phyloP scores from a whole-genome alignment of 2,329 filamentous ascomycete genomes.

The Diaporthe citrichinensis region DNA sequence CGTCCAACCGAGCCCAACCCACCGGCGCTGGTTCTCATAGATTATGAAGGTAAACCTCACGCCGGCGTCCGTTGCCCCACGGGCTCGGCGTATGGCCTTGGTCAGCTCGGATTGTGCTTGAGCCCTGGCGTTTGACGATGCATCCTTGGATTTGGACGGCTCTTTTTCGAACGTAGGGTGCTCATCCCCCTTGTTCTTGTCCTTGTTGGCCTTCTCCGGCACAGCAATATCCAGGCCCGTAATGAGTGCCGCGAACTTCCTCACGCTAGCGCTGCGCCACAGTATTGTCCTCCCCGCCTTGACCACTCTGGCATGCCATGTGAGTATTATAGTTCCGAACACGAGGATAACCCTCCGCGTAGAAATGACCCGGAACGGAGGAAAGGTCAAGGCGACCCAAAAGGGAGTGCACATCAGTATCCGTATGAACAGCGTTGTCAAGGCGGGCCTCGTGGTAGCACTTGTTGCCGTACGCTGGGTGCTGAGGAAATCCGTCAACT shows the following conservation, averaged over 20 bases:
- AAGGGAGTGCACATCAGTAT: conserved; percentile 90
- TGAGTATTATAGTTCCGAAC: conserved; percentile 87
- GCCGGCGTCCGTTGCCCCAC: conserved; percentile 75
- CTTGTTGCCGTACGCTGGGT: conserved; percentile 92
- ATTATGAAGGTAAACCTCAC: conserved; percentile 97
- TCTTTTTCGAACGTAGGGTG: conserved; percentile 42
- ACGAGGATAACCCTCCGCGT: conserved; percentile 87
- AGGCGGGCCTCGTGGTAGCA: conserved; percentile 88
- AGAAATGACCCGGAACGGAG: conserved; percentile 87
- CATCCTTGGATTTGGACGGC: conserved; percentile 60
- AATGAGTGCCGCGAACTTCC: conserved; percentile 77
- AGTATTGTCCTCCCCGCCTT: conserved; percentile 88
- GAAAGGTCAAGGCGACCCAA: conserved; percentile 87
- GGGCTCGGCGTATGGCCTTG: conserved; percentile 57
- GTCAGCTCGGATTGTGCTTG: conserved; percentile 62
- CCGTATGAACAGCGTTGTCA: conserved; percentile 90
- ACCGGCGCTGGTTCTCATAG: conserved; percentile 95
- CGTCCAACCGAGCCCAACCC: conserved; percentile 96
- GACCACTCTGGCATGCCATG: conserved; percentile 92
- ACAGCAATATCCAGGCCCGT: conserved; percentile 82
- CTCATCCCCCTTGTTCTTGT: conserved; percentile 47
- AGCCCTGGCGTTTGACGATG: conserved; percentile 44
- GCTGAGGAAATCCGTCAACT: conserved; percentile 92
- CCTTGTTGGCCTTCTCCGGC: conserved; percentile 43
- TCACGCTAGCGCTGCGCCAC: conserved; percentile 87